phyloP scores from a whole-genome alignment of 805 yeast genomes.

The Metschnikowia amazonensis region DNA sequence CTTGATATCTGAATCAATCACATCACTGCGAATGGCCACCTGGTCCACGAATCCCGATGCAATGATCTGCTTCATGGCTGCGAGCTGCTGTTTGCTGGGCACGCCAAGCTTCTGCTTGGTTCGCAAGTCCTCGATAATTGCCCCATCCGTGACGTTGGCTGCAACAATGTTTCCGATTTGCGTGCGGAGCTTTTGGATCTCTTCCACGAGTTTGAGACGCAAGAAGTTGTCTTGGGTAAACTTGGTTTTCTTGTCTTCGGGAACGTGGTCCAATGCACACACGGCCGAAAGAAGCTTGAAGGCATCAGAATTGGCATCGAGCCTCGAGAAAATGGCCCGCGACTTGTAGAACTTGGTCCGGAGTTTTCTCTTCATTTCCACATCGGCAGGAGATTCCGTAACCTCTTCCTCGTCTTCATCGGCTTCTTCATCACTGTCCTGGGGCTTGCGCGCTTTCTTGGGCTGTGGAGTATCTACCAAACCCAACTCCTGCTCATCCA shows the following conservation, averaged over 20 bases:
- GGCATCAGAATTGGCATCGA: conserved; percentile 76
- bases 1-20: conserved; percentile 57
- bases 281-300: conserved; percentile 72
- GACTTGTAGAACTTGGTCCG: conserved; percentile 56
- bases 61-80: conserved; percentile 84
- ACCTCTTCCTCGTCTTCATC: conserved; percentile 33
- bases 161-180: conserved; percentile 78
- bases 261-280: conserved; percentile 81
- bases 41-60: conserved; percentile 92
- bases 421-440: conserved; percentile 33
- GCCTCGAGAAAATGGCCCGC: conserved; percentile 54
- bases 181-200: conserved; percentile 71
- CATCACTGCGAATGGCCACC: conserved; percentile 79
- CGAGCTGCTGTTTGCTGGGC: conserved; percentile 66
- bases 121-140: conserved; percentile 44
- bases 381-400: conserved; percentile 32
- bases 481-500: conserved; percentile 72
- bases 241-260: conserved; percentile 37
- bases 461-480: conserved; percentile 26
- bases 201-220: conserved; percentile 79
- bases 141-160: conserved; percentile 56
- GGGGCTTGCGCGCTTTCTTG: conserved; percentile 19
- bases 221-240: conserved; percentile 64
- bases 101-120: conserved; percentile 50
- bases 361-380: conserved; percentile 38